Conservation (phyloP, 257 asterid genomes). For the Datura wrightii region DNA sequence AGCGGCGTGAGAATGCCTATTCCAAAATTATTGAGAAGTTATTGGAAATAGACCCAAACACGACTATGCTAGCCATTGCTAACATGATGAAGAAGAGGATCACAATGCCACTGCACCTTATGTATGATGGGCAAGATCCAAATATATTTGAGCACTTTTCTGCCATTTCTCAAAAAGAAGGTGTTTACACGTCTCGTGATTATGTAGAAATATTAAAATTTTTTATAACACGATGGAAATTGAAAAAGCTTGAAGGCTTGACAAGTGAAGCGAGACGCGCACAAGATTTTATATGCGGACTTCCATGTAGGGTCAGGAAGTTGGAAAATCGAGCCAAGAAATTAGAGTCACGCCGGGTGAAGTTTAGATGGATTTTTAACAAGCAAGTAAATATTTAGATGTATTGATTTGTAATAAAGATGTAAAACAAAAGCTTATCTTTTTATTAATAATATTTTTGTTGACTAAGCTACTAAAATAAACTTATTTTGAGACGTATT, state of each 20-base stretch:
- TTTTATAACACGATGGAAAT: too few relatives aligned
- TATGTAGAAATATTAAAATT: too few relatives aligned
- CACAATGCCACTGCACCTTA: constrained; percentile 45
- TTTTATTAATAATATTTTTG: too few relatives aligned
- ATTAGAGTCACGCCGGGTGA: constrained; percentile 14
- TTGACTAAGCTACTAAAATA: too few relatives aligned
- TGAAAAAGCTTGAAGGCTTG: too few relatives aligned
- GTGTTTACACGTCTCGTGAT: too few relatives aligned
- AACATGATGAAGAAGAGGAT: constrained; percentile 49
- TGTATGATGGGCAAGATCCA: constrained; percentile 35
- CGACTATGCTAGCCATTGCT: constrained; percentile 43
- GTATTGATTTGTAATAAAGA: too few relatives aligned
- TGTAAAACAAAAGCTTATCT: too few relatives aligned
- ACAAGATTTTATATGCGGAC: constrained; percentile 46
- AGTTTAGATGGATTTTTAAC: constrained; percentile 47
- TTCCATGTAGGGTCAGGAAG: constrained; percentile 37
- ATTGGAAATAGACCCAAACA: constrained; percentile 42
- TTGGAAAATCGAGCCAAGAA: constrained; percentile 36
- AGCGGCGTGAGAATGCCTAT: constrained; percentile 48
- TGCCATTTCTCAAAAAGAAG: too few relatives aligned
- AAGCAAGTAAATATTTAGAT: constrained; percentile 17
- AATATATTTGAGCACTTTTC: too few relatives aligned
- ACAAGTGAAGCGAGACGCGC: not conserved
- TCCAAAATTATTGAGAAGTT: constrained; percentile 39
- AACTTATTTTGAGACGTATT: too few relatives aligned